Evolutionary conservation across 192 early-diverging fungal genomes (phyloP).

Genomic region (Allomyces javanicus): DNA sequence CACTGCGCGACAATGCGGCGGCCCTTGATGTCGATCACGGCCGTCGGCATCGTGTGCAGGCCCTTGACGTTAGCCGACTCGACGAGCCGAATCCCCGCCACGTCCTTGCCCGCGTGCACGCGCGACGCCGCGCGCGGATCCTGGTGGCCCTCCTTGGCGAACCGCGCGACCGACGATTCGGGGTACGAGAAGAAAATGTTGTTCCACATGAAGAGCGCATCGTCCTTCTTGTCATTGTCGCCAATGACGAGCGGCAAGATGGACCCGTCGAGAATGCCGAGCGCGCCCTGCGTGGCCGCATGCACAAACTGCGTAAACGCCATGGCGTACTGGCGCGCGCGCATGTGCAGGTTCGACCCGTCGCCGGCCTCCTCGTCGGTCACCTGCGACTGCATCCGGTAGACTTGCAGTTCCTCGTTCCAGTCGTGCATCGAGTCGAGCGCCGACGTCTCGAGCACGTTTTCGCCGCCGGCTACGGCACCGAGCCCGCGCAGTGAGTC

Average conservation of each 20-base stretch:
- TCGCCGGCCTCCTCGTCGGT: not conserved
- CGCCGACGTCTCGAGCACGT: constrained; percentile 11
- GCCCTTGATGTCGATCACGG: constrained; percentile 83
- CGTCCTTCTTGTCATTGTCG: constrained; percentile 2
- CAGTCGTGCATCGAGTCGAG: constrained; percentile 66
- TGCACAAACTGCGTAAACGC: not conserved
- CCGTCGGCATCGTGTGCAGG: constrained; percentile 73
- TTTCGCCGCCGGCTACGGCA: constrained; percentile 33
- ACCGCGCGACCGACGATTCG: not conserved
- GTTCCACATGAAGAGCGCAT: constrained; percentile 62
- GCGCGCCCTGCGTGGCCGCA: not conserved
- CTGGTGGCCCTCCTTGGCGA: not conserved
- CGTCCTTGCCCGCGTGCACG: constrained; percentile 83
- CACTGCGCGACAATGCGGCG: constrained; percentile 78
- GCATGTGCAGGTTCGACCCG: not conserved
- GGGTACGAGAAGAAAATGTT: constrained; percentile 68
- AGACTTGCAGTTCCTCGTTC: constrained; percentile 90
- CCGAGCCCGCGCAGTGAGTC: constrained; percentile 38
- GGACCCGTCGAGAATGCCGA: not conserved
- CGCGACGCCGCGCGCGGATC: constrained; percentile 49
- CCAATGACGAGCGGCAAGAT: not conserved
- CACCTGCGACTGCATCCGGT: constrained; percentile 16
- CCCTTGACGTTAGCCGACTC: constrained; percentile 54
- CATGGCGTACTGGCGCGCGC: not conserved
- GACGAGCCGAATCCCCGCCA: constrained; percentile 66